phyloP scores from a whole-genome alignment of 495 filamentous ascomycete genomes.

The Aspergillus mulundensis region DNA sequence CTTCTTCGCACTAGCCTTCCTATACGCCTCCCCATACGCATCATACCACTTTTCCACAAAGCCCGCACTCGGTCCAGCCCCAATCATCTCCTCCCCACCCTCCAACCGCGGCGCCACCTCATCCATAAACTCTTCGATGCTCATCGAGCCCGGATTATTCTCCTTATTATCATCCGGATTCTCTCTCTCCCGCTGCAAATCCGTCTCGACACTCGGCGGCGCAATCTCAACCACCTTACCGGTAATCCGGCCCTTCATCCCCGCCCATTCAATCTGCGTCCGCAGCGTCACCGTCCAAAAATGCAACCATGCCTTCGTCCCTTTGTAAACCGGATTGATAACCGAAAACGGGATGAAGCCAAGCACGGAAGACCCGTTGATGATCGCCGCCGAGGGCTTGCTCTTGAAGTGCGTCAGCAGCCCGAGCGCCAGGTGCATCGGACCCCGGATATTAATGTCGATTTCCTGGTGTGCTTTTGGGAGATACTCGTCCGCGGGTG shows the following conservation, averaged over 20 bases:
- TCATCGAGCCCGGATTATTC: conserved; percentile 38
- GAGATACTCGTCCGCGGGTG: conserved; percentile 16
- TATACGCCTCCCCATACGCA: conserved; percentile 26
- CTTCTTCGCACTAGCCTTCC: background rate
- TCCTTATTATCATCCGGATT: conserved; percentile 52
- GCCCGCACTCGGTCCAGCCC: conserved; percentile 22
- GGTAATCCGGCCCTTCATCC: conserved; percentile 25
- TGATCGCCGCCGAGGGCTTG: conserved; percentile 28
- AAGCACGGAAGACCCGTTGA: conserved; percentile 44
- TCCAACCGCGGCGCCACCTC: conserved; percentile 31
- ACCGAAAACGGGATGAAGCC: conserved; percentile 39
- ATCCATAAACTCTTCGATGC: conserved; percentile 45
- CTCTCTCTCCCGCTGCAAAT: conserved; percentile 45
- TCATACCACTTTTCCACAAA: conserved; percentile 38
- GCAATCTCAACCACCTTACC: conserved; percentile 43
- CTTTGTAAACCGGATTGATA: conserved; percentile 48
- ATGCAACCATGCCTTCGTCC: conserved; percentile 47
- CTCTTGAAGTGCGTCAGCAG: conserved; percentile 40
- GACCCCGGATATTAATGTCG: conserved; percentile 46
- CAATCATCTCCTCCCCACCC: conserved; percentile 35
- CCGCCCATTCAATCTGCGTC: conserved; percentile 29
- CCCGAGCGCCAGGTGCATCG: conserved; percentile 43
- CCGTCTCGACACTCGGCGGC: conserved; percentile 45
- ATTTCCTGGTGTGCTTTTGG: conserved; percentile 47
- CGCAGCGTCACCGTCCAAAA: conserved; percentile 46